Evolutionary conservation across 2,329 filamentous ascomycete genomes (phyloP).

Genomic region (Neofusicoccum ribis): DNA sequence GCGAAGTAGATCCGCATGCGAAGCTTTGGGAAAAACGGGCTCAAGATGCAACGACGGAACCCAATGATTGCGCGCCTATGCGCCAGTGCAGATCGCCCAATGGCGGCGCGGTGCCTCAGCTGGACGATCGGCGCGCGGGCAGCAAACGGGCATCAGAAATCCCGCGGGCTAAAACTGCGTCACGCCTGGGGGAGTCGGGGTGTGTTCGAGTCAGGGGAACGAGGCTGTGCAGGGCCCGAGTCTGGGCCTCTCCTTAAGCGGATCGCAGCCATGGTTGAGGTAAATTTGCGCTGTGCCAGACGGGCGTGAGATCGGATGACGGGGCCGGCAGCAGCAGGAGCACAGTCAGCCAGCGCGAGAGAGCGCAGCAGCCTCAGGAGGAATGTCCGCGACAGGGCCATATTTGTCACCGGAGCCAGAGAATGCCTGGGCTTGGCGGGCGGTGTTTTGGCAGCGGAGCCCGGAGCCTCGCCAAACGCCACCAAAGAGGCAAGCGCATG

Average conservation of each 20-base stretch:
- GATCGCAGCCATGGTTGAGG: constrained; percentile 16
- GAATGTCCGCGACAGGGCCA: constrained; percentile 7
- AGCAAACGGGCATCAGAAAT: constrained; percentile 6
- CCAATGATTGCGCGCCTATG: background rate
- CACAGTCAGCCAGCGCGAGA: background rate
- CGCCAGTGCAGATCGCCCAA: constrained; percentile 11
- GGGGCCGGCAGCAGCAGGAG: background rate
- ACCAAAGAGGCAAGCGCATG: constrained; percentile 1
- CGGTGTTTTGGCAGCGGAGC: constrained; percentile 9
- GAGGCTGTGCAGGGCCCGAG: constrained; percentile 16
- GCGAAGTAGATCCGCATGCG: constrained; percentile 10
- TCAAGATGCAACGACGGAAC: constrained; percentile 1
- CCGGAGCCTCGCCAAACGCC: constrained; percentile 6
- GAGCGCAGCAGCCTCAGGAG: constrained; percentile 3
- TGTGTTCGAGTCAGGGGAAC: constrained; percentile 8
- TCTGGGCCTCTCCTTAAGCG: constrained; percentile 5
- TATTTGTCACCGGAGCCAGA: constrained; percentile 15
- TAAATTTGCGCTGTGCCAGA: constrained; percentile 5
- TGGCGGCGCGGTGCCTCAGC: background rate
- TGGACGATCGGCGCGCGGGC: constrained; percentile 12
- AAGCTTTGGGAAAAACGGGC: constrained; percentile 14
- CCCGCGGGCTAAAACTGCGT: constrained; percentile 14
- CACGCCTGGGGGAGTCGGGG: background rate
- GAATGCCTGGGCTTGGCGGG: constrained; percentile 13
- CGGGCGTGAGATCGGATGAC: constrained; percentile 16